phyloP scores from a whole-genome alignment of 2,329 filamentous ascomycete species.

The Trichoderma sp. region DNA sequence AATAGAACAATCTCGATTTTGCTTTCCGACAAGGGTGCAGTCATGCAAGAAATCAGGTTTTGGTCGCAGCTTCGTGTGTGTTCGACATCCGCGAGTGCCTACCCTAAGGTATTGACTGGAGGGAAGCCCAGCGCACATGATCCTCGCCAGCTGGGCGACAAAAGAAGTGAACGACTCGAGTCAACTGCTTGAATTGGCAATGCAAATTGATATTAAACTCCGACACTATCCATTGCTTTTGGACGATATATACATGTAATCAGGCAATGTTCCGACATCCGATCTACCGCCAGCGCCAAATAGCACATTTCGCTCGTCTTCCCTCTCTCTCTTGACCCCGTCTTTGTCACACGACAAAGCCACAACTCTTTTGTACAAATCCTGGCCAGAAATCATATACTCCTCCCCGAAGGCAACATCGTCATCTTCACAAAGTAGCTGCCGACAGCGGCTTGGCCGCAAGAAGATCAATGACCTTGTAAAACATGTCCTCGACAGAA shows the following conservation, averaged over 20 bases:
- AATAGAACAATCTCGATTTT: background rate
- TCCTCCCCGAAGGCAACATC: background rate
- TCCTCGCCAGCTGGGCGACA: too few relatives aligned
- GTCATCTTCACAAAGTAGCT: constrained; percentile 29
- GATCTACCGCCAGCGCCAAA: constrained; percentile 11
- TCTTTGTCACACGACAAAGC: background rate
- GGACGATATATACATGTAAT: constrained; percentile 19
- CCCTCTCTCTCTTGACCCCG: background rate
- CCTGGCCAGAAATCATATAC: background rate
- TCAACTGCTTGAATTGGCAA: background rate
- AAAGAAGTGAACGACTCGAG: too few relatives aligned
- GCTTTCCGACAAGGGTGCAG: background rate
- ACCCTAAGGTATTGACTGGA: too few relatives aligned
- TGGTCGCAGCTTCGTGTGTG: too few relatives aligned
- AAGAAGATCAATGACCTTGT: constrained; percentile 65
- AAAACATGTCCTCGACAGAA: constrained; percentile 74
- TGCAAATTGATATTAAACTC: constrained; percentile 2
- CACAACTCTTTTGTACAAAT: background rate
- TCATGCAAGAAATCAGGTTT: too few relatives aligned
- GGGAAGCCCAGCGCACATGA: too few relatives aligned
- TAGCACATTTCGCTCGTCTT: constrained; percentile 2
- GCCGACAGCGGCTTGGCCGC: constrained; percentile 55
- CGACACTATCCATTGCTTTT: background rate
- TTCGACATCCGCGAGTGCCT: too few relatives aligned
- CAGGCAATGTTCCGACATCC: constrained; percentile 11